Conservation (phyloP, 352 stramenopile genomes). For the Globisporangium acanthophoron region DNA sequence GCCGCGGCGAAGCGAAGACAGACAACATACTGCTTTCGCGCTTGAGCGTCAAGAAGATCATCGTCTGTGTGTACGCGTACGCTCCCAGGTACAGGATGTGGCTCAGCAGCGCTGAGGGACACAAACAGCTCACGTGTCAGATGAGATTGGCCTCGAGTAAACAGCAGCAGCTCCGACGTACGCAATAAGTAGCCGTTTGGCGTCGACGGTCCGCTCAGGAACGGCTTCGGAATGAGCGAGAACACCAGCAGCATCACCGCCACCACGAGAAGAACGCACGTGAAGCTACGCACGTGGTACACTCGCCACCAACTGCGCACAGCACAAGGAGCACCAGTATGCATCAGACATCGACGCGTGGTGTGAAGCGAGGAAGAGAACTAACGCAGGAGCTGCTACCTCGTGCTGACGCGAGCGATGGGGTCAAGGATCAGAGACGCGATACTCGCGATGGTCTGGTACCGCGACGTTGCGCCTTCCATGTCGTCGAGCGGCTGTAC, state of each 20-base stretch:
- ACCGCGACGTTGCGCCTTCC: slow-evolving; percentile 34
- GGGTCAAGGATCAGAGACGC: slow-evolving; percentile 51
- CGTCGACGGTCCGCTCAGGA: slow-evolving; percentile 26
- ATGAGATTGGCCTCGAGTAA: too few species aligned
- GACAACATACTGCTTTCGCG: slow-evolving; percentile 27
- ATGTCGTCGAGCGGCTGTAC: slow-evolving; percentile 26
- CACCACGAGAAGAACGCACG: slow-evolving; percentile 23
- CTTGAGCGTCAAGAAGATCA: slow-evolving; percentile 69
- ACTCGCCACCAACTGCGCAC: slow-evolving; percentile 32
- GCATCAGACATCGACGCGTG: too few species aligned
- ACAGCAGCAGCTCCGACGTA: slow-evolving; percentile 15
- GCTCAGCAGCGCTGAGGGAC: slow-evolving; percentile 23
- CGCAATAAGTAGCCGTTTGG: slow-evolving; percentile 43
- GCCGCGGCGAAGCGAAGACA: background rate
- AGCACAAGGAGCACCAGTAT: background rate
- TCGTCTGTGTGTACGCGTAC: slow-evolving; percentile 70
- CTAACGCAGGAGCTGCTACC: slow-evolving; percentile 8
- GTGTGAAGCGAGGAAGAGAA: too few species aligned
- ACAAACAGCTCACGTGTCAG: too few species aligned
- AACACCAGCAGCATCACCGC: slow-evolving; percentile 48
- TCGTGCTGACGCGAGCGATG: slow-evolving; percentile 32
- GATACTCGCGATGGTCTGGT: slow-evolving; percentile 52
- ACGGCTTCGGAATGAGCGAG: slow-evolving; percentile 30
- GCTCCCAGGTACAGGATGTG: slow-evolving; percentile 52
- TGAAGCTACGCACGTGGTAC: slow-evolving; percentile 43